Base-by-base conservation (phyloP, 257 asterid species). In the Ligustrum vulgare region DNA sequence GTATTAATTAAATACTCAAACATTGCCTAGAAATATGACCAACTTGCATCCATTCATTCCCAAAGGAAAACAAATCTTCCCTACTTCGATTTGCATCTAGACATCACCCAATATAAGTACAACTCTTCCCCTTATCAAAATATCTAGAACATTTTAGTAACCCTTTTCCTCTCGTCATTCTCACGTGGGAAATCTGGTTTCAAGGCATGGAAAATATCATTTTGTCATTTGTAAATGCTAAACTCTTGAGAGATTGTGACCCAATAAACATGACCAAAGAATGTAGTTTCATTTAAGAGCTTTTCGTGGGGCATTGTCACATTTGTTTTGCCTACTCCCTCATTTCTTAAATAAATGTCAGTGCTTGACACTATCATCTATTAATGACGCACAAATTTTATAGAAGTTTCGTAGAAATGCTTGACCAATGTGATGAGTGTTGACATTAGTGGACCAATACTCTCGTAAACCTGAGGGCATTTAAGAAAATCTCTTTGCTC, bases 271-370 rank as follows among this genome's bases (percentile, higher is more conserved):
- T 63, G 68, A 72, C 23, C 39, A 8, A 41, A 41, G 49, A 60
- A 43, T 41, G 69, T 8, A 33, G 47, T 39, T 32, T 74, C 31
- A 67, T 79, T 66, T n/a, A 67, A 22, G 23, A 79, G 45, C 10
- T 51, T 28, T 23, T 79, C 56, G 35, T 73, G 36, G 45, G 72
- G 71, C 56, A 72, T 81, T 0, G 70, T 73, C 45, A 81, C 47
- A 8, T 71, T 47, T 13, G 79, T 79, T 67, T 79, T 79, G 32
- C 79, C 82, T 3, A 73, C 82, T 6, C 82, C 78, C 47, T 31
- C 28, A 11, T 56, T 45, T 34, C 82, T 79, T n/a, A n/a, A n/a
- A 62, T 79, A 67, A 18, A 79, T 73, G 39, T 75, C 82, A 41
- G 68, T 58, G 54, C 67, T 79, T 20, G 58, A 54, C 18, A 73